Conservation (phyloP, 1,284 basidiomycete species). For the Rhizoctonia solani region DNA sequence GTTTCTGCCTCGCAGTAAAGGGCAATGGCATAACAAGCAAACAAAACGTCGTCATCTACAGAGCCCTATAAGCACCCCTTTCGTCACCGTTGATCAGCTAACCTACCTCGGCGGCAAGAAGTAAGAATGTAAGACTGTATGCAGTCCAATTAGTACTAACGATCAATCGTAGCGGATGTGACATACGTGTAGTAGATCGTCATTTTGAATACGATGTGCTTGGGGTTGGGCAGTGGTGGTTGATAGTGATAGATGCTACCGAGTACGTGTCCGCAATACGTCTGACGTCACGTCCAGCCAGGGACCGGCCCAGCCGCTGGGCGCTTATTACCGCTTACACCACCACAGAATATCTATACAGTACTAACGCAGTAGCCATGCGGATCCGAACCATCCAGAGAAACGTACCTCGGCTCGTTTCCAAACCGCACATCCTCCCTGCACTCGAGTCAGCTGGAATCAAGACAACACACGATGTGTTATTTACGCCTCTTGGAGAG, state of each 20-base stretch:
- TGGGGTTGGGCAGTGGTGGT: constrained; percentile 8
- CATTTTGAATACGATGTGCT: constrained; percentile 50
- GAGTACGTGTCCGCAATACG: constrained; percentile 26
- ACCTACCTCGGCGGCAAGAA: constrained; percentile 68
- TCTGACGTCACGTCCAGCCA: constrained; percentile 14
- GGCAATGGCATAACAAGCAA: constrained; percentile 77
- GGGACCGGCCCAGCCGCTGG: background rate
- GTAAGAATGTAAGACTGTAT: constrained; percentile 74
- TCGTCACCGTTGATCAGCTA: background rate
- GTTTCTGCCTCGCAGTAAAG: constrained; percentile 66
- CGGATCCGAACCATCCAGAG: constrained; percentile 13
- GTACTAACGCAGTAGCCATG: background rate
- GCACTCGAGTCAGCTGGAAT: constrained; percentile 53
- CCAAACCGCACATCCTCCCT: constrained; percentile 42
- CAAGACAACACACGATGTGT: constrained; percentile 59
- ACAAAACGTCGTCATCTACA: constrained; percentile 72
- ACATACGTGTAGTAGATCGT: constrained; percentile 62
- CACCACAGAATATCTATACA: background rate
- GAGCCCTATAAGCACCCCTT: background rate
- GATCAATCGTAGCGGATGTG: background rate
- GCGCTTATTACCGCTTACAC: background rate
- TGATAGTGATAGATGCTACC: background rate
- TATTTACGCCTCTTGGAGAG: constrained; percentile 56
- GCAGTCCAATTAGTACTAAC: constrained; percentile 46
- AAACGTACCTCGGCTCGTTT: background rate